Conservation (phyloP, 176 grass and related monocot genomes). For the Cenchrus purpureus region DNA sequence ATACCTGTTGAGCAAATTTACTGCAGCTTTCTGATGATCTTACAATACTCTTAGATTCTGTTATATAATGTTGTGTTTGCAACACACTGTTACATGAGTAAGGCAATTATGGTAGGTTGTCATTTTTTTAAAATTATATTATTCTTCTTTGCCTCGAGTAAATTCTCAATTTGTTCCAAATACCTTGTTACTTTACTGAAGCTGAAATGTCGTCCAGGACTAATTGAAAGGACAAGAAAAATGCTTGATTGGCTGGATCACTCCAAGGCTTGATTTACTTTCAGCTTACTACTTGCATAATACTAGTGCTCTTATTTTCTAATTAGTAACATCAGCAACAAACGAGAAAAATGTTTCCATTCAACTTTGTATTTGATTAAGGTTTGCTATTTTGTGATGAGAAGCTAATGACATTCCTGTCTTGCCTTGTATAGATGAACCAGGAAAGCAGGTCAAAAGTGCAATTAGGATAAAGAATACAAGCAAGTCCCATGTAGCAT, state of each 20-base stretch:
- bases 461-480: constrained; percentile 97
- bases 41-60: constrained; percentile 11
- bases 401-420: constrained; percentile 22
- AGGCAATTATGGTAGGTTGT: constrained; percentile 7
- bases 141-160: background rate
- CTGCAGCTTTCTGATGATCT: background rate
- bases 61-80: constrained; percentile 9
- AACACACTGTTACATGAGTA: background rate
- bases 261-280: constrained; percentile 21
- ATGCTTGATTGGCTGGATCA: constrained; percentile 20
- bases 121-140: constrained; percentile 7
- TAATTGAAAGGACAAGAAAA: constrained; percentile 34
- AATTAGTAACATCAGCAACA: constrained; percentile 13
- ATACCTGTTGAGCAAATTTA: background rate
- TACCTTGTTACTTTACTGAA: constrained; percentile 10
- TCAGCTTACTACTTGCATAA: constrained; percentile 5
- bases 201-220: background rate
- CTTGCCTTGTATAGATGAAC: constrained; percentile 76
- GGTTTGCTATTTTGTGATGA: constrained; percentile 20
- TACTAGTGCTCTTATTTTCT: background rate
- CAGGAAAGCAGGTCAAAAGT: constrained; percentile 92
- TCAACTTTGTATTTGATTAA: constrained; percentile 17
- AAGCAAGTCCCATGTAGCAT: constrained; percentile 91
- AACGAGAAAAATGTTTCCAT: background rate
- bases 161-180: background rate